These are phyloP conservation scores for Rhododendron simsii DNA, from an alignment of 148 eudicot species.

Conservation along the genomic window DNA sequence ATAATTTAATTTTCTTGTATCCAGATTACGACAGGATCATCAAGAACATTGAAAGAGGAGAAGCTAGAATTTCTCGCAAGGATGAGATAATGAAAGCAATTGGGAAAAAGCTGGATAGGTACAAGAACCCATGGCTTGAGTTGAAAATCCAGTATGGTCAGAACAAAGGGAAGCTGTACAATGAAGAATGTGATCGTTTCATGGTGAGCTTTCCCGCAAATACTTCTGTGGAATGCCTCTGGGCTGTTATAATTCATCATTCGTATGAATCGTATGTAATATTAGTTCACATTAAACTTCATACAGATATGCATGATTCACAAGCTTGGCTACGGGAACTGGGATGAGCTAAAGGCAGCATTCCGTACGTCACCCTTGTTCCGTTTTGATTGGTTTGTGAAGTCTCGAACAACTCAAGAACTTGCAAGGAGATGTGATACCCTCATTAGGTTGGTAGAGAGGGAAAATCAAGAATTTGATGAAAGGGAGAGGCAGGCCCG, in stretches of 20 bases:
- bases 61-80: conserved; percentile 91
- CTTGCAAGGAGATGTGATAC: conserved; percentile 98
- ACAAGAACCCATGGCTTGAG: conserved; percentile 98
- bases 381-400: conserved; percentile 97
- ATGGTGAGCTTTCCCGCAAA: conserved; percentile 38
- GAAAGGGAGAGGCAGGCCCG: conserved; percentile 98
- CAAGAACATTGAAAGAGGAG: conserved; percentile 96
- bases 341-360: conserved; percentile 99
- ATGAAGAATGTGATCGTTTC: conserved; percentile 99
- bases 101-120: conserved; percentile 93
- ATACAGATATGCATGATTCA: conserved; percentile 91
- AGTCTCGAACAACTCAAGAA: conserved; percentile 97
- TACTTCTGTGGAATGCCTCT: neutral
- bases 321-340: conserved; percentile 95
- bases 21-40: conserved; percentile 94
- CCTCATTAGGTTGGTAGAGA: conserved; percentile 80
- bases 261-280: neutral
- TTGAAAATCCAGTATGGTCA: conserved; percentile 97
- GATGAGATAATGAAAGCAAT: conserved; percentile 99
- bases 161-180: conserved; percentile 97
- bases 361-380: conserved; percentile 87
- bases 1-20: neutral
- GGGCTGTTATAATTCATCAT: neutral
- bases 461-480: conserved; percentile 92
- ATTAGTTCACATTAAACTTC: neutral